Evolutionary conservation across 108 stramenopile species (phyloP), one percentile per base, ranked within the genome.

Genomic region (Skeletonema grethae): DNA sequence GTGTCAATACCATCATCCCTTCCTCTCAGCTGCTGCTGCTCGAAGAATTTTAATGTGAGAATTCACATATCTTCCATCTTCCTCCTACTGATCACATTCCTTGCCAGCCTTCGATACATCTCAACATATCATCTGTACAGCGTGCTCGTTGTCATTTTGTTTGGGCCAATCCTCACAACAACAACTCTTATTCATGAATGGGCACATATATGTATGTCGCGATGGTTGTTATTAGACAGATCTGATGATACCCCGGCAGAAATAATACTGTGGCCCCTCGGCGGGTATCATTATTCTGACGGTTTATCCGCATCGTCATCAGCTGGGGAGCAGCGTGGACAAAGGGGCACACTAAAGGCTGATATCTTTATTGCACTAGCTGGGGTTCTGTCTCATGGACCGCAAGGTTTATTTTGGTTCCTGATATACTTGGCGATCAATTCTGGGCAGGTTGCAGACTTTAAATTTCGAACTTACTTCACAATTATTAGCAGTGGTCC

Each of bases 191-290:
- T 41, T 34, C 57, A 68, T 57, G 55, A 57, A 68, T 56, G 35
- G 57, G 57, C 43, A 7, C 55, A 57, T 20, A 12, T 57, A 2
- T 68, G 34, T 15, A 68, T 68, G 53, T 57, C 34, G 7, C 32
- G 67, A 36, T 34, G 56, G 20, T 35, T 56, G 18, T 34, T 53
- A 16, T 15, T 53, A 35, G 32, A 50, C 22, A 63, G 18, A 53
- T 5, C 31, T 4, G 20, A 24, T 28, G 25, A 56, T 7, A 34
- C 32, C n/a, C 22, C 24, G 2, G 9, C 50, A 9, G 65, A 57
- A 20, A 67, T 55, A 11, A 57, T 65, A 28, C 16, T 69, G 9
- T 69, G 69, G 69, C 69, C 69, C 4, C 25, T 69, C 22, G 69
- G 69, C 0, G 69, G 69, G 7, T 41, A 41, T n/a, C 22, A 25